Conservation (phyloP, 345 rosid species). For the Eucalyptus dawsonii region DNA sequence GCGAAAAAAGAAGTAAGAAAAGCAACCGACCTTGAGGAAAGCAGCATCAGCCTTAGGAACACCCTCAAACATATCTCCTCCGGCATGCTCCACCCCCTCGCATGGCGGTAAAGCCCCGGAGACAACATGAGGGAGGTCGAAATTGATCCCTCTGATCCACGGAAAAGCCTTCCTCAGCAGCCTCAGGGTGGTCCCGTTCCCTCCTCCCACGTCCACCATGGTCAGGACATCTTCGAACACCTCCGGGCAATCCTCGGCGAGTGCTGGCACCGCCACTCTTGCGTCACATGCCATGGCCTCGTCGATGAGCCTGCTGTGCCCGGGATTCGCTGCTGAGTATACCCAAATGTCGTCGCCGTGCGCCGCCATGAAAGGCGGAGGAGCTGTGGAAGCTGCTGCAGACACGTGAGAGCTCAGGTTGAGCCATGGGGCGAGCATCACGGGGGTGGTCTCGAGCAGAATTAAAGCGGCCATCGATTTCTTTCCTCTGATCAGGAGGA, state of each 20-base stretch:
- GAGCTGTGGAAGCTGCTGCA: neutral
- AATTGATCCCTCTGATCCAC: conserved; percentile 46
- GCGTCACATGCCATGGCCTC: conserved; percentile 63
- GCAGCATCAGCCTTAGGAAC: conserved; percentile 58
- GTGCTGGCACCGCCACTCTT: conserved; percentile 18
- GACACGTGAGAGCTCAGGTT: conserved; percentile 23
- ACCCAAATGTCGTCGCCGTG: conserved; percentile 43
- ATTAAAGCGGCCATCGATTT: conserved; percentile 27
- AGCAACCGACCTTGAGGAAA: neutral
- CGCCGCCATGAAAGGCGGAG: conserved; percentile 32
- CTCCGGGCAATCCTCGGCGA: conserved; percentile 22
- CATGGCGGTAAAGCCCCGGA: conserved; percentile 4
- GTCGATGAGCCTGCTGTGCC: conserved; percentile 19
- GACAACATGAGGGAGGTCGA: conserved; percentile 69
- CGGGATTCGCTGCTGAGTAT: conserved; percentile 22
- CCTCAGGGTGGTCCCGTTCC: conserved; percentile 40
- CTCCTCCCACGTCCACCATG: conserved; percentile 71
- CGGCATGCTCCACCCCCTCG: conserved; percentile 42
- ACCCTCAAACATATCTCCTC: conserved; percentile 55
- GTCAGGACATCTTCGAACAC: conserved; percentile 39
- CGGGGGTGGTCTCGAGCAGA: conserved; percentile 31
- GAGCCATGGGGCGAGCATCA: conserved; percentile 51
- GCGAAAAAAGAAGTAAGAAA: too few relatives aligned
- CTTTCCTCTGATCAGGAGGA: conserved; percentile 13
- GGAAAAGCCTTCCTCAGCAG: conserved; percentile 44